Evolutionary conservation across 2,329 filamentous ascomycete species (phyloP), one percentile per base, ranked within the genome.

Genomic region (Zymoseptoria crescenta): DNA sequence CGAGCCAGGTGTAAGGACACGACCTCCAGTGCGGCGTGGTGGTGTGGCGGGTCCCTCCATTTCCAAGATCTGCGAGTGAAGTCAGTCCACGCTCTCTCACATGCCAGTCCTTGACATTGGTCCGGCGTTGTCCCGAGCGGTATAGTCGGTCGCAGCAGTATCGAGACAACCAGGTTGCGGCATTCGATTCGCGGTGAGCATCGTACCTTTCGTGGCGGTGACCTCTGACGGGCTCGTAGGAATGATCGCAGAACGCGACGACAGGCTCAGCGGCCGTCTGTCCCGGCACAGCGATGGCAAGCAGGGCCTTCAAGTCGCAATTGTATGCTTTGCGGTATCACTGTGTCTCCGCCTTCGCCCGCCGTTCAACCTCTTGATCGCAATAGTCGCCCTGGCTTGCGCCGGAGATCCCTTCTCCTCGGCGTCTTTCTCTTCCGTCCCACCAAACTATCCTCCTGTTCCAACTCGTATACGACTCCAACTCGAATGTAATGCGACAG

Each of bases 1-100:
- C 57, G 88, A 85, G 49, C 83, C 82, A 61, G 88, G 88, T 54
- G 86, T 89, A 70, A 52, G 27, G 20, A 59, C 54, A 55, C 58
- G 59, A 51, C 45, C 58, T 51, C 24, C 27, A 20, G 55, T 50
- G 28, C 52, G 45, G 54, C 55, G 62, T 52, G 64, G 62, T 13
- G 64, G 64, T 21, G 64, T 64, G 8, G 64, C 57, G 10, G 62
- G 62, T 20, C 58, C 20, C 20, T 52, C 50, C 56, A 57, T 57
- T n/a, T 41, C n/a, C 16, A 16, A 45, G 35, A 16, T 16, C 35
- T 45, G 35, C 35, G 35, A 45, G 35, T 45, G 35, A 45, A n/a
- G 4, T 45, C n/a, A 45, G 35, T 16, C 35, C 35, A 45, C 35
- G 35, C 35, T 45, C 35, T 45, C 35, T 45, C 35, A 45, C 9